phyloP scores from a whole-genome alignment of 176 grass and related monocot genomes.

The Oryza nivara region DNA sequence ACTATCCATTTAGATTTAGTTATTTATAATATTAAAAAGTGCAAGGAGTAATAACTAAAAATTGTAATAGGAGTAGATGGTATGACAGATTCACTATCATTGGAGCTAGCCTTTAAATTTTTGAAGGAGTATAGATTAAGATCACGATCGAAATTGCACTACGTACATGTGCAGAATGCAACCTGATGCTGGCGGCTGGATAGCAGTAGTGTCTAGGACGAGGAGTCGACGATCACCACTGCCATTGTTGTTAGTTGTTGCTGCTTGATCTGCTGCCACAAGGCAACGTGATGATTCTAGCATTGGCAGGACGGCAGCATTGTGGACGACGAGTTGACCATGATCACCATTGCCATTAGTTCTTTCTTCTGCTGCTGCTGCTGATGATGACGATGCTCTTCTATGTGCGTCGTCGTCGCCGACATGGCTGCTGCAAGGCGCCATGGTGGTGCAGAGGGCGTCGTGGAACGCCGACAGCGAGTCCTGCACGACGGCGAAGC shows the following conservation, averaged over 20 bases:
- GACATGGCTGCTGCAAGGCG: neutral
- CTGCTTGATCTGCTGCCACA: neutral
- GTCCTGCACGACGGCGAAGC: constrained; percentile 41
- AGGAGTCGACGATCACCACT: neutral
- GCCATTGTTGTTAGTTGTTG: neutral
- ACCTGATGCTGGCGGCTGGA: neutral
- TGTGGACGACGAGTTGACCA: too few relatives aligned
- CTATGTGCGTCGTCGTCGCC: neutral
- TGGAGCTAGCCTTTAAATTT: too few relatives aligned
- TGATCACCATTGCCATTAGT: neutral
- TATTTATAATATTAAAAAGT: too few relatives aligned
- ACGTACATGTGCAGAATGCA: neutral
- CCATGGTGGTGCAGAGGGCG: constrained; percentile 50
- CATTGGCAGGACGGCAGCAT: neutral
- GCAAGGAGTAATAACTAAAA: too few relatives aligned
- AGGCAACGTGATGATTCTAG: constrained; percentile 12
- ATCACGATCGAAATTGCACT: too few relatives aligned
- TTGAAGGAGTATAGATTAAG: too few relatives aligned
- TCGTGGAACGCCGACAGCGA: constrained; percentile 43
- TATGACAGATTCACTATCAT: too few relatives aligned
- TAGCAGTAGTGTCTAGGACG: neutral
- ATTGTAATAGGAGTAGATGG: too few relatives aligned
- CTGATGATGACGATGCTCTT: too few relatives aligned
- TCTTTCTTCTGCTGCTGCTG: neutral
- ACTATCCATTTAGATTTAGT: too few relatives aligned